Evolutionary conservation across 2,329 filamentous ascomycete species (phyloP).

Genomic region (Penicillium sclerotiorum): DNA sequence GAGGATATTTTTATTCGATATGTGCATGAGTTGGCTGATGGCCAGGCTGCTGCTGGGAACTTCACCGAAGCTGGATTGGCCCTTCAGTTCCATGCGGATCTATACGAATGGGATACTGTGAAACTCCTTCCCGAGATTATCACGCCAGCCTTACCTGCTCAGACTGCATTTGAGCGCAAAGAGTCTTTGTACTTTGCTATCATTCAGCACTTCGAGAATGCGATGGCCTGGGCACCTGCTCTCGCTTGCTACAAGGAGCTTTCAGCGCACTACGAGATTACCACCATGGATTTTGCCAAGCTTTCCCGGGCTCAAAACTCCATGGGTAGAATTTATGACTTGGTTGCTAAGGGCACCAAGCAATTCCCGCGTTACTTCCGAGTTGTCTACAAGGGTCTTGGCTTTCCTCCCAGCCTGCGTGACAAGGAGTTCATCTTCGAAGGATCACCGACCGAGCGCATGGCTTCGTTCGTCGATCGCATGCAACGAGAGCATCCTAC

Average conservation of each 20-base stretch:
- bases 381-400: slow-evolving; percentile 84
- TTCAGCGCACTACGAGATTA: slow-evolving; percentile 85
- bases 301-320: slow-evolving; percentile 85
- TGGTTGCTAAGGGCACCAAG: slow-evolving; percentile 78
- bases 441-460: slow-evolving; percentile 73
- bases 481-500: slow-evolving; percentile 89
- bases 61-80: slow-evolving; percentile 86
- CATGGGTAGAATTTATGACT: slow-evolving; percentile 90
- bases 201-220: slow-evolving; percentile 92
- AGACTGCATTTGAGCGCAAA: slow-evolving; percentile 88
- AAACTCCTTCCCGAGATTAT: slow-evolving; percentile 65
- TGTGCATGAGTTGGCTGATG: slow-evolving; percentile 82
- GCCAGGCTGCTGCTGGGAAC: slow-evolving; percentile 76
- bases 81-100: slow-evolving; percentile 83
- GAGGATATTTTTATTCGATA: slow-evolving; percentile 96
- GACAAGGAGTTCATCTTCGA: slow-evolving; percentile 95
- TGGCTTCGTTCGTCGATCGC: slow-evolving; percentile 81
- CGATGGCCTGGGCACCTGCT: slow-evolving; percentile 90
- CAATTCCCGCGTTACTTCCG: slow-evolving; percentile 85
- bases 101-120: slow-evolving; percentile 86
- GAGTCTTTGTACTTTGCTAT: slow-evolving; percentile 91
- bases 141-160: slow-evolving; percentile 77
- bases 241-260: slow-evolving; percentile 88
- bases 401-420: slow-evolving; percentile 76
- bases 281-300: slow-evolving; percentile 88